Evolutionary conservation across 768 basidiomycete genomes (phyloP), one percentile per base, ranked within the genome.

Genomic region (Coprinopsis sp.): DNA sequence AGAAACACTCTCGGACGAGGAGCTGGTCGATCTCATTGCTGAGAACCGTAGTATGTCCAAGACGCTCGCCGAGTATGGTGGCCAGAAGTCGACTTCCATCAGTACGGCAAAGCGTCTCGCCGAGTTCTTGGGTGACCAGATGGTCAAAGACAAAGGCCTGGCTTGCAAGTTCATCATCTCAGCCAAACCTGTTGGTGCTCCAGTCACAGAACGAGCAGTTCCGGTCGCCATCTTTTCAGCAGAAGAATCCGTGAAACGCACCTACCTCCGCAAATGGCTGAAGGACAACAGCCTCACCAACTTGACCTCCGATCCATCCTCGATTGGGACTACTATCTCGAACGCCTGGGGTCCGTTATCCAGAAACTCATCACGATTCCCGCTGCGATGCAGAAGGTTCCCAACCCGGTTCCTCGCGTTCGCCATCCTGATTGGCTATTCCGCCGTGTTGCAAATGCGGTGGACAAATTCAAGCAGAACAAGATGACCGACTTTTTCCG

Each of bases 151-250:
- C 70, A 99, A 98, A 62, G 96, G 96, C 47, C 81, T 99, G 14
- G 91, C 96, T 7, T 98, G 96, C 76, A 93, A 92, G 61, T 99
- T 99, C 67, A 92, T 99, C 72, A 98, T 99, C 59, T 98, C 95
- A 21, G 87, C 87, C 2, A 89, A 87, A 58, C 96, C 96, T 2
- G 70, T 77, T 13, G 94, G 94, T 2, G 89, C 95, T 1, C 92
- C 96, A 1, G 93, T 99, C 54, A 98, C 96, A 4, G 96, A 98
- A 51, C 83, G 96, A 38, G 96, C 95, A 7, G 81, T 99, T 37
- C 96, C 96, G 4, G 81, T 99, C 13, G 96, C 96, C 14, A 98
- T 99, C 55, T 99, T 99, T 66, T 91, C 92, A 7, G 91, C 96
- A 0, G 96, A 98, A 59, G 88, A 93, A 50, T 79, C 78, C 51